phyloP scores from a whole-genome alignment of 2,329 filamentous ascomycete species.

The Laburnicola sp. region DNA sequence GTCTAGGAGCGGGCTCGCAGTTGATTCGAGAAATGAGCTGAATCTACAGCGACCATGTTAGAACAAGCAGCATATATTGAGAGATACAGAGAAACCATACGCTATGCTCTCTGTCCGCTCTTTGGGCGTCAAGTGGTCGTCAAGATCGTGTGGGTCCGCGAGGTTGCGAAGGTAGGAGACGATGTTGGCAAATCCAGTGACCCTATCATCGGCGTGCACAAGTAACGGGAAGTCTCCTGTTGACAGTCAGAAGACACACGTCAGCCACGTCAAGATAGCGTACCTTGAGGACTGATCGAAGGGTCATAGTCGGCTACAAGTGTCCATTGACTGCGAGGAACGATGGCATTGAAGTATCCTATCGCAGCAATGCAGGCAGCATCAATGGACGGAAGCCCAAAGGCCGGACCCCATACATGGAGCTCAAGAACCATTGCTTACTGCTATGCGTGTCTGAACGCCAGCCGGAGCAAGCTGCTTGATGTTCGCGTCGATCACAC shows the following conservation, averaged over 20 bases:
- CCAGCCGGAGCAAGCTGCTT: too few species aligned
- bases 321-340: slow-evolving; percentile 56
- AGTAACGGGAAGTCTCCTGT: slow-evolving; percentile 62
- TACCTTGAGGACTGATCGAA: slow-evolving; percentile 66
- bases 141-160: slow-evolving; percentile 31
- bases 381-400: slow-evolving; percentile 86
- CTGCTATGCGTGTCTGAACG: neutral
- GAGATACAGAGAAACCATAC: slow-evolving; percentile 20
- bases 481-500: neutral
- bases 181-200: slow-evolving; percentile 65
- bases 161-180: slow-evolving; percentile 56
- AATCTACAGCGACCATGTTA: slow-evolving; percentile 27
- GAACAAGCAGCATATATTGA: neutral
- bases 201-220: slow-evolving; percentile 58
- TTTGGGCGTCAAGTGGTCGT: slow-evolving; percentile 31
- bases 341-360: slow-evolving; percentile 69
- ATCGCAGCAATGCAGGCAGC: slow-evolving; percentile 85
- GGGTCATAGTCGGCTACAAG: slow-evolving; percentile 59
- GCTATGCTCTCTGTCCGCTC: slow-evolving; percentile 50
- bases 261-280: slow-evolving; percentile 2
- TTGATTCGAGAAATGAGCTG: slow-evolving; percentile 71
- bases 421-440: slow-evolving; percentile 66
- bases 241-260: slow-evolving; percentile 8
- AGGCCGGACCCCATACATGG: slow-evolving; percentile 88
- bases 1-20: slow-evolving; percentile 77